These are phyloP conservation scores for Cucurbita maxima DNA, from an alignment of 306 rosid genomes.

Conservation along the genomic window DNA sequence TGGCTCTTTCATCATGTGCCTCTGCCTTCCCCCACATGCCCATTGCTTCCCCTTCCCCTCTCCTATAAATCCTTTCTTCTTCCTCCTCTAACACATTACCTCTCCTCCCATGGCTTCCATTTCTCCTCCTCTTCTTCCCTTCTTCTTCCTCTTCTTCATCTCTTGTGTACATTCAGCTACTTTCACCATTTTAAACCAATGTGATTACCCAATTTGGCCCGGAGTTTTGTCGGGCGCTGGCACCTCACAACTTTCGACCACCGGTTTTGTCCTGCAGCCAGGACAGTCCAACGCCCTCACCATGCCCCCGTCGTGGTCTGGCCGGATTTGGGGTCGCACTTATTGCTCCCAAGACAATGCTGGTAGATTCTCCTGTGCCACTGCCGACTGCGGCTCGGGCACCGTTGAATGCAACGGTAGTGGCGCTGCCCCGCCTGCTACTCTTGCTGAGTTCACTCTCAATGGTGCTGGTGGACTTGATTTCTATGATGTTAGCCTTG, in stretches of 20 bases:
- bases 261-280: slow-evolving; percentile 45
- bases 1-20: background rate
- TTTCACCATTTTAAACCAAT: slow-evolving; percentile 49
- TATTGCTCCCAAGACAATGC: slow-evolving; percentile 36
- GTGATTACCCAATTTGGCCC: slow-evolving; percentile 72
- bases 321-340: slow-evolving; percentile 80
- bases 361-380: slow-evolving; percentile 53
- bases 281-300: slow-evolving; percentile 36
- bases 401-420: slow-evolving; percentile 41
- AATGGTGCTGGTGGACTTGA: slow-evolving; percentile 68
- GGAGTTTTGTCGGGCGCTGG: slow-evolving; percentile 70
- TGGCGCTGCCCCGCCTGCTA: slow-evolving; percentile 50
- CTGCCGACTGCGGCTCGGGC: slow-evolving; percentile 75
- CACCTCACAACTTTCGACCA: slow-evolving; percentile 37
- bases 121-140: background rate
- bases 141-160: slow-evolving; percentile 15
- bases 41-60: too few relatives aligned
- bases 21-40: background rate
- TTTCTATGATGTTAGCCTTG: slow-evolving; percentile 79
- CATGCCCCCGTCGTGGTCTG: slow-evolving; percentile 62
- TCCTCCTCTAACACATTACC: background rate
- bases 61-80: too few relatives aligned
- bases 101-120: slow-evolving; percentile 9
- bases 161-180: slow-evolving; percentile 23
- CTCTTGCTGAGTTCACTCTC: slow-evolving; percentile 57